Evolutionary conservation across 345 rosid genomes (phyloP), one percentile per base, ranked within the genome.

Genomic region (Mangifera indica): DNA sequence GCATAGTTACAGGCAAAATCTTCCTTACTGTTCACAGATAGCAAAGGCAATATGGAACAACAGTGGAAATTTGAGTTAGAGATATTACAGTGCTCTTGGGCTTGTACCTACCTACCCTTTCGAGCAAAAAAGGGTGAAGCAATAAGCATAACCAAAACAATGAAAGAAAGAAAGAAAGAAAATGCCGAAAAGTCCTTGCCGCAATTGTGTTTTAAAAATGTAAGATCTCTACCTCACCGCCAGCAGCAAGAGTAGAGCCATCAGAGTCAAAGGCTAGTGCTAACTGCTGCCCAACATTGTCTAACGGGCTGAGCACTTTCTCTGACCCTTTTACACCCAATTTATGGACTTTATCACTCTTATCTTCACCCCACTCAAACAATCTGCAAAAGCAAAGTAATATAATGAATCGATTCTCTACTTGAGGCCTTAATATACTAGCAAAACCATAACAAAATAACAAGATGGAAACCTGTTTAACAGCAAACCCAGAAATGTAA

Each of bases 171-270:
- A 24, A 34, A 42, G 10, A 3, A 3, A 12, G 10, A 1, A 13
- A n/a, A n/a, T n/a, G n/a, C 17, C 26, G 20, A 17, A 45, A 58
- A 15, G 29, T 67, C 55, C 26, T 67, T 22, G 73, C 26, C 45
- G 62, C 26, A 58, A 26, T 18, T 13, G 58, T 42, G 69, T 45
- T 58, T 15, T 2, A 25, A 60, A 29, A 65, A 51, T 29, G 32
- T 15, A 74, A 62, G 64, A 78, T 68, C 67, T 60, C 60, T 86
- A 95, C 97, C 98, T 96, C 98, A 0, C 89, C 88, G 60, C 99
- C 99, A 70, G 81, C 76, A 55, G 98, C 97, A 45, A 93, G 85
- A 40, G 77, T 67, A 64, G 96, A 83, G 48, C 92, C 91, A 17
- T 93, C 92, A 55, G 67, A 83, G 81, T 87, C 81, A 25, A 93